A percentile compares a stretch with the other conserved stretches of the same genome.
These are phyloP conservation scores for Huntiella abstrusa DNA, from an alignment of 2,329 filamentous ascomycete genomes.

Conservation along the genomic window DNA sequence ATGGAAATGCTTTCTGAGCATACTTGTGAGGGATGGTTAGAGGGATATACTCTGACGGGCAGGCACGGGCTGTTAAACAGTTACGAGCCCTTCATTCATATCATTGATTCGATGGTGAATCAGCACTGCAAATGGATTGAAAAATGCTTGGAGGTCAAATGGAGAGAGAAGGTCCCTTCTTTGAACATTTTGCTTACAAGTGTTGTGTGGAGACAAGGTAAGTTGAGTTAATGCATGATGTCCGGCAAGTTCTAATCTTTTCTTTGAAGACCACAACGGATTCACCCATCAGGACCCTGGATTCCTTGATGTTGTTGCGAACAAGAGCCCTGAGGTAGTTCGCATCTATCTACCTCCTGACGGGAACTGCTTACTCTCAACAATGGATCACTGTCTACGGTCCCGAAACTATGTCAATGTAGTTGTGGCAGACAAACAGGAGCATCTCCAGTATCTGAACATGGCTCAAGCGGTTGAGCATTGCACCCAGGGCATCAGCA, in stretches of 20 bases:
- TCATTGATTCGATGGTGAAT: constrained; percentile 74
- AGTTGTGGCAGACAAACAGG: constrained; percentile 61
- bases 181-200: constrained; percentile 65
- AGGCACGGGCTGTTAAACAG: constrained; percentile 61
- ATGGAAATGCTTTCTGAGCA: constrained; percentile 79
- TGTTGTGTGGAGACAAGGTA: constrained; percentile 53
- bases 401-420: constrained; percentile 68
- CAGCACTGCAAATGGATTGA: constrained; percentile 77
- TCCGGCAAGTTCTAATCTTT: background rate
- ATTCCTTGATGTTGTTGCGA: constrained; percentile 61
- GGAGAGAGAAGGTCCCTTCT: constrained; percentile 53
- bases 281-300: constrained; percentile 69
- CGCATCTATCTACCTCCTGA: constrained; percentile 68
- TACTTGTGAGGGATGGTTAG: constrained; percentile 62
- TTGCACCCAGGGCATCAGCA: constrained; percentile 61
- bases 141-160: constrained; percentile 62
- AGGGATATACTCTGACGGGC: constrained; percentile 59
- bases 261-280: constrained; percentile 47
- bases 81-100: constrained; percentile 68
- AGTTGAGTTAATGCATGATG: background rate
- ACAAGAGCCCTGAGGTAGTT: constrained; percentile 63
- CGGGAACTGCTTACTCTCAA: constrained; percentile 57
- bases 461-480: constrained; percentile 57
- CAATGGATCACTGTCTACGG: constrained; percentile 57
- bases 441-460: constrained; percentile 55